Evolutionary conservation across 1,284 basidiomycete genomes (phyloP).

Genomic region (Termitomyces sp.): DNA sequence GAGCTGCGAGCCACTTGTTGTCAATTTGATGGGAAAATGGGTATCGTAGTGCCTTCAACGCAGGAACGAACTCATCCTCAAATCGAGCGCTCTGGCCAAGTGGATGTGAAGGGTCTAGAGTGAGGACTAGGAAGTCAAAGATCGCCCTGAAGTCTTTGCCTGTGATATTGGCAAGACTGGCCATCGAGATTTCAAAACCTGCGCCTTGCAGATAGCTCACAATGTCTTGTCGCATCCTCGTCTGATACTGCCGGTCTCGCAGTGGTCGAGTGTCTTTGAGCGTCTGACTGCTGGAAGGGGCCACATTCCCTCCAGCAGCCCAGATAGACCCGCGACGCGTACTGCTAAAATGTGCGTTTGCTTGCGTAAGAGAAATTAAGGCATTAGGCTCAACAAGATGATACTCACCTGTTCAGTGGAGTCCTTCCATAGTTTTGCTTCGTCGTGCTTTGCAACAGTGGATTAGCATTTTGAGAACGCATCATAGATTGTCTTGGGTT

Average conservation of each 20-base stretch:
- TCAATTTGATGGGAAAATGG: slow-evolving; percentile 72
- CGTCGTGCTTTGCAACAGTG: slow-evolving; percentile 61
- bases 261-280: slow-evolving; percentile 71
- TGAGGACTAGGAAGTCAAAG: slow-evolving; percentile 72
- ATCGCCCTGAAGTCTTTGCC: slow-evolving; percentile 79
- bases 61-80: slow-evolving; percentile 76
- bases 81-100: slow-evolving; percentile 56
- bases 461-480: slow-evolving; percentile 61
- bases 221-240: slow-evolving; percentile 72
- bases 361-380: slow-evolving; percentile 1
- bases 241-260: slow-evolving; percentile 67
- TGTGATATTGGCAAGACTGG: slow-evolving; percentile 68
- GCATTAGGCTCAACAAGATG: background rate
- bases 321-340: slow-evolving; percentile 65
- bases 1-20: slow-evolving; percentile 78
- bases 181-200: slow-evolving; percentile 62
- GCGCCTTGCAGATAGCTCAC: slow-evolving; percentile 58
- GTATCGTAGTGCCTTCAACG: slow-evolving; percentile 72
- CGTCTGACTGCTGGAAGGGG: slow-evolving; percentile 45
- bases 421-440: slow-evolving; percentile 69
- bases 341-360: slow-evolving; percentile 33
- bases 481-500: slow-evolving; percentile 63
- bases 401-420: slow-evolving; percentile 64
- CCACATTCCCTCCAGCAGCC: slow-evolving; percentile 43
- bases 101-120: slow-evolving; percentile 64